Conservation (phyloP, 345 rosid genomes). For the Populus simonii region DNA sequence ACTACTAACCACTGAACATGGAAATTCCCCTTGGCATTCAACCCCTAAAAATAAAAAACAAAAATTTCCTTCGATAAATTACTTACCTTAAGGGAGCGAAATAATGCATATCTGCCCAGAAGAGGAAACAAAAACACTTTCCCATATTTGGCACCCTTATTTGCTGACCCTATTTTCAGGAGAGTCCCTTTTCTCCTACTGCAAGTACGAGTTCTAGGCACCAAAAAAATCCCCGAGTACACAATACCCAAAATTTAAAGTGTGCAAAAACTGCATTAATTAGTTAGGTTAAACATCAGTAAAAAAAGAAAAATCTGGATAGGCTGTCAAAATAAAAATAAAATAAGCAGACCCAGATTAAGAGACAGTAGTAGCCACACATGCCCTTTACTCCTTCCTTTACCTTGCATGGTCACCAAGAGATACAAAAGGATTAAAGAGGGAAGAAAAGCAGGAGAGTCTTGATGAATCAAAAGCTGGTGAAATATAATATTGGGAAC, state of each 20-base stretch:
- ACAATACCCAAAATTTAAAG: not conserved
- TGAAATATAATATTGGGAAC: not conserved
- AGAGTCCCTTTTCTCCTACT: not conserved
- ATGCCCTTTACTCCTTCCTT: not conserved
- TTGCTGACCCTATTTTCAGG: not conserved
- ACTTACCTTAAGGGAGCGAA: conserved; percentile 5
- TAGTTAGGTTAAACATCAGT: not conserved
- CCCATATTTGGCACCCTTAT: conserved; percentile 10
- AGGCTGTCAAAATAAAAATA: not conserved
- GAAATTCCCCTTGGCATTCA: not conserved
- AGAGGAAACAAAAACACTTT: conserved; percentile 21
- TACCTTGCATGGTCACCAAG: conserved; percentile 17
- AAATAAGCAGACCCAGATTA: conserved; percentile 2
- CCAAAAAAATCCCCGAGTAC: not conserved
- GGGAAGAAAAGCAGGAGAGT: not conserved
- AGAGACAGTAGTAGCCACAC: not conserved
- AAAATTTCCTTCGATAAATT: not conserved
- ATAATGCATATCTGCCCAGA: conserved; percentile 19
- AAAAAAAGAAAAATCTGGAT: not conserved
- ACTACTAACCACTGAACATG: conserved; percentile 23
- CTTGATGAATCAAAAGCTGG: not conserved
- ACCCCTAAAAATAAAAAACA: not conserved
- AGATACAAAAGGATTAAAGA: not conserved
- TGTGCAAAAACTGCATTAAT: not conserved
- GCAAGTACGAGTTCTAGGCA: not conserved